Conservation (phyloP, 371 early-diverging fungal genomes). For the Rhizopus delemar region DNA sequence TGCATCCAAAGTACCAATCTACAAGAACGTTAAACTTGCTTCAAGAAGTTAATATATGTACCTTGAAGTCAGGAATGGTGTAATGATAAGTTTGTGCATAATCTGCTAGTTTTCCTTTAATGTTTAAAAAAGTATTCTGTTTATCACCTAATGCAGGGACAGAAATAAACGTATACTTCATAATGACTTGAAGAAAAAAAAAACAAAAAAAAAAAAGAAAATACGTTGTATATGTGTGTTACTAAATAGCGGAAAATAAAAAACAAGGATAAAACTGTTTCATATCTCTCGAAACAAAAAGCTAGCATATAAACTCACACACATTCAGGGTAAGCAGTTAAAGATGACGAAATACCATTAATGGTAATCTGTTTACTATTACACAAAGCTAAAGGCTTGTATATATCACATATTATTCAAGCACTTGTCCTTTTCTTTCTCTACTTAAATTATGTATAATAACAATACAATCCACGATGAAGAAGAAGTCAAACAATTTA, state of each 20-base stretch:
- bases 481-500: constrained; percentile 31
- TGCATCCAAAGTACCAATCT: constrained; percentile 94
- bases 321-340: neutral
- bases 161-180: constrained; percentile 54
- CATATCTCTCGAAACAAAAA: neutral
- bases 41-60: constrained; percentile 5
- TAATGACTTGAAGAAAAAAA: constrained; percentile 10
- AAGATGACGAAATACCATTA: constrained; percentile 6
- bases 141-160: constrained; percentile 53
- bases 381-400: neutral
- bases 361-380: constrained; percentile 26
- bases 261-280: neutral
- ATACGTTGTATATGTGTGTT: neutral
- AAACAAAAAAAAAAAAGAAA: constrained; percentile 1
- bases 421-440: neutral
- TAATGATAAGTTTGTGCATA: constrained; percentile 44
- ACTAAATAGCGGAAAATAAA: constrained; percentile 3
- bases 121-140: constrained; percentile 47
- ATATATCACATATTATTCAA: constrained; percentile 4
- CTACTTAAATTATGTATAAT: constrained; percentile 1
- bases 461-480: constrained; percentile 9
- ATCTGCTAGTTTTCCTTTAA: constrained; percentile 44
- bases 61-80: constrained; percentile 61
- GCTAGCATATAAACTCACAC: neutral
- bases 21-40: constrained; percentile 1